phyloP scores from a whole-genome alignment of 768 basidiomycete genomes.

The Vishniacozyma victoriae region DNA sequence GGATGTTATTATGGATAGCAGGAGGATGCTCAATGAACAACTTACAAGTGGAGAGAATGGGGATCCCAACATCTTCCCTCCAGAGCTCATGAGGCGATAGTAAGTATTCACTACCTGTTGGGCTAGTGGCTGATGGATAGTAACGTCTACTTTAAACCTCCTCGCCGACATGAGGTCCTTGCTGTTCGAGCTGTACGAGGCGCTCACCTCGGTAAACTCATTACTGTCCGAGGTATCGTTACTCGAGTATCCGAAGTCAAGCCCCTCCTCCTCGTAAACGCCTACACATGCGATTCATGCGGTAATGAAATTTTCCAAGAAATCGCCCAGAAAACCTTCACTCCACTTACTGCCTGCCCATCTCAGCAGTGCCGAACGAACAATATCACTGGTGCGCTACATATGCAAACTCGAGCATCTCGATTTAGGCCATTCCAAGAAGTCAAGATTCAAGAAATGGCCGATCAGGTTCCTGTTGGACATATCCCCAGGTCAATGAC shows the following conservation, averaged over 20 bases:
- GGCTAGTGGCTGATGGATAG: slow-evolving; percentile 53
- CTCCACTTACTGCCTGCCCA: slow-evolving; percentile 83
- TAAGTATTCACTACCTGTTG: slow-evolving; percentile 52
- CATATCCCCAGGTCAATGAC: slow-evolving; percentile 99
- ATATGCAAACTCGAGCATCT: slow-evolving; percentile 98
- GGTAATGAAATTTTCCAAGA: slow-evolving; percentile 99
- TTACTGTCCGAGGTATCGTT: slow-evolving; percentile 95
- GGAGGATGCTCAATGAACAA: slow-evolving; percentile 79
- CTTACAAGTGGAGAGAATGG: slow-evolving; percentile 34
- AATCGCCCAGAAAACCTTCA: slow-evolving; percentile 83
- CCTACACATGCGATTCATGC: slow-evolving; percentile 96
- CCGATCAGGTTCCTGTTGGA: slow-evolving; percentile 98
- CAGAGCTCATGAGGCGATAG: slow-evolving; percentile 90
- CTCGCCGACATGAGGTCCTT: slow-evolving; percentile 52
- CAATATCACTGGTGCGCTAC: slow-evolving; percentile 76
- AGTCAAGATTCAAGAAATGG: slow-evolving; percentile 98
- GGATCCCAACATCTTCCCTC: slow-evolving; percentile 63
- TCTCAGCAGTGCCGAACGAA: slow-evolving; percentile 79
- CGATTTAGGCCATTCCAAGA: slow-evolving; percentile 98
- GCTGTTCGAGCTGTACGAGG: slow-evolving; percentile 91
- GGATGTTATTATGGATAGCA: slow-evolving; percentile 91
- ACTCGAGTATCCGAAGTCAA: slow-evolving; percentile 99
- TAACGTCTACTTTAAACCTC: slow-evolving; percentile 88
- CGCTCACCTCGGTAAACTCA: slow-evolving; percentile 76
- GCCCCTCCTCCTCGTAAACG: slow-evolving; percentile 91